Base-by-base conservation (phyloP, 108 stramenopile species). In the Discostella pseudostelligera region DNA sequence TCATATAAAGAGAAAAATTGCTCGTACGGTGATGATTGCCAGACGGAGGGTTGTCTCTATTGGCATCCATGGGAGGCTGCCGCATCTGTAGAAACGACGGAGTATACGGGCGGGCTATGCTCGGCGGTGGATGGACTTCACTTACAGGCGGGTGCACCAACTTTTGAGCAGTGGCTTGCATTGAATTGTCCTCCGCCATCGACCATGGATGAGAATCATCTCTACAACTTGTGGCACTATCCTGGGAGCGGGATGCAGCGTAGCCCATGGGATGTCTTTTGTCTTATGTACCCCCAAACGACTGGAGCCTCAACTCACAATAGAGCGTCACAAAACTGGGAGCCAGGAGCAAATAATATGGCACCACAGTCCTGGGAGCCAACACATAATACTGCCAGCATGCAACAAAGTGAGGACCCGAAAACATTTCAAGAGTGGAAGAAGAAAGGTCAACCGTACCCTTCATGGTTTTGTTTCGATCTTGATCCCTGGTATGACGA, bases 21-120 rank as follows among this genome's bases (percentile, higher is more conserved):
- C 67, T 81, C 84, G 8, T 87, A 81, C 59, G 88, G 87, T 8
- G 87, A 89, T 57, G 73, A 78, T 4, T 93, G 91, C 51, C 72
- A 76, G 59, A 93, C 91, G 13, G 85, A 87, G 37, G 82, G 85
- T 4, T 93, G 91, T 62, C 78, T 93, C 10, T 89, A 87, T 59
- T 67, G 76, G 42, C 91, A 93, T 74, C 86, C 87, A n/a, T 70
- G 65, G 19, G 85, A 87, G 39, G 80, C 69, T 10, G 72, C 51
- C 22, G 80, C 74, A 32, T 61, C 48, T 16, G 2, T 54, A 0
- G 62, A 57, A 16, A 19, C 19, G 0, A n/a, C 29, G 32, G 55
- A 56, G 14, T 56, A 56, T 32, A 19, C 55, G 11, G 55, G 16
- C 3, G 57, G 47, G 16, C 19, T 40, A 14, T 42, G 32, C 44